phyloP scores from a whole-genome alignment of 345 rosid species.

The Gossypium anomalum region DNA sequence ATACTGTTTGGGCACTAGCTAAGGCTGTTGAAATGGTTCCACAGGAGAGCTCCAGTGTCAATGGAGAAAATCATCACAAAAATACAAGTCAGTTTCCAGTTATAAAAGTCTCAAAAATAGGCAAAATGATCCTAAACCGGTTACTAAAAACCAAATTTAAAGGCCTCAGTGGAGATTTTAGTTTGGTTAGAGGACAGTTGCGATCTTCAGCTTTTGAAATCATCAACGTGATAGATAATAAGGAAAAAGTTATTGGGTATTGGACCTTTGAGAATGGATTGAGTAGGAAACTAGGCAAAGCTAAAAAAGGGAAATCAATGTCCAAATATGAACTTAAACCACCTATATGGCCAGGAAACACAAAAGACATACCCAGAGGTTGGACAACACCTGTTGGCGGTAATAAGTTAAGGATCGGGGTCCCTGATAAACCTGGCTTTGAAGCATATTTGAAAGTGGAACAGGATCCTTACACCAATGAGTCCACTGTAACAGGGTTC shows the following conservation, averaged over 20 bases:
- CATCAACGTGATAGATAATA: conserved; percentile 31
- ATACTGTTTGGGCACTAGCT: conserved; percentile 17
- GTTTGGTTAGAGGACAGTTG: conserved; percentile 33
- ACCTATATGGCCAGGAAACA: conserved; percentile 45
- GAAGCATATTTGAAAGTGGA: conserved; percentile 18
- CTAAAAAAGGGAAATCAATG: neutral
- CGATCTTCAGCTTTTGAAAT: conserved; percentile 36
- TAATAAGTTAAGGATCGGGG: conserved; percentile 23
- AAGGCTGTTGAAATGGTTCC: conserved; percentile 11
- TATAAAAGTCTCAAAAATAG: conserved; percentile 1
- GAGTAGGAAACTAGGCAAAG: neutral
- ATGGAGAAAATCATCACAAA: too few species aligned
- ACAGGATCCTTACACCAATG: conserved; percentile 3
- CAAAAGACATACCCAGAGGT: conserved; percentile 11
- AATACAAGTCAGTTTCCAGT: neutral
- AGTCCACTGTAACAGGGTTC: conserved; percentile 18
- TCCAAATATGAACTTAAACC: conserved; percentile 7
- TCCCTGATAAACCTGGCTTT: conserved; percentile 21
- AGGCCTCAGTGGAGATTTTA: conserved; percentile 6
- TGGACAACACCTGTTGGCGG: neutral
- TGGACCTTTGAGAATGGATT: conserved; percentile 33
- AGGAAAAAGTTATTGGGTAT: conserved; percentile 29
- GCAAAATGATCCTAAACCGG: neutral
- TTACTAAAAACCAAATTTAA: neutral
- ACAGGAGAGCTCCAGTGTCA: neutral